Conservation (phyloP, 768 basidiomycete genomes). For the Leucocoprinus leucothites region DNA sequence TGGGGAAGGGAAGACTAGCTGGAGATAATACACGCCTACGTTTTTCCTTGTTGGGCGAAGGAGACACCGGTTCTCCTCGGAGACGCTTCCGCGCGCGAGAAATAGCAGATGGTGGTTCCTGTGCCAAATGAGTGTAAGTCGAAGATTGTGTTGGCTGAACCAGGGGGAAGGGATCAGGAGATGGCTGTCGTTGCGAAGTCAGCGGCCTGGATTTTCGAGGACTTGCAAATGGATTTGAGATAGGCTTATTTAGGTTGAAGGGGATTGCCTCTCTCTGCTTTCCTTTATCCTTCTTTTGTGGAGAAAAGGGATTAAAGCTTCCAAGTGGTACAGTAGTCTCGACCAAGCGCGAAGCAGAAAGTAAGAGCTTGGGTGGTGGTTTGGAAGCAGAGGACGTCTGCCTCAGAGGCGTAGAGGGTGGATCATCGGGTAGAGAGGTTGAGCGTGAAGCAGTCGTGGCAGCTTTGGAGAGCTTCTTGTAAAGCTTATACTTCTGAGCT, state of each 20-base stretch:
- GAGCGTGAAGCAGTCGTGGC: slow-evolving; percentile 17
- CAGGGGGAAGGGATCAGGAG: slow-evolving; percentile 37
- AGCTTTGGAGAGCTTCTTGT: slow-evolving; percentile 70
- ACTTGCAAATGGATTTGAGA: slow-evolving; percentile 44
- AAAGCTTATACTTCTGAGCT: slow-evolving; percentile 81
- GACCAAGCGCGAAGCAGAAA: slow-evolving; percentile 49
- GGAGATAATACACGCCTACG: slow-evolving; percentile 53
- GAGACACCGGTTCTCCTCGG: slow-evolving; percentile 80
- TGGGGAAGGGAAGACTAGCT: slow-evolving; percentile 34
- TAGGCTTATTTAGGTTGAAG: slow-evolving; percentile 17
- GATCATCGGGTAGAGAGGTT: slow-evolving; percentile 16
- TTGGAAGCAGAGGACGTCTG: slow-evolving; percentile 26
- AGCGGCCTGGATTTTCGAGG: slow-evolving; percentile 31
- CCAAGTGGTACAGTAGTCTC: slow-evolving; percentile 49
- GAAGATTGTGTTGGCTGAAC: slow-evolving; percentile 22
- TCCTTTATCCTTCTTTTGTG: slow-evolving; percentile 56
- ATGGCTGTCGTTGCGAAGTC: slow-evolving; percentile 21
- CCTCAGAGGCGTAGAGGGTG: slow-evolving; percentile 38
- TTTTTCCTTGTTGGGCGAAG: slow-evolving; percentile 78
- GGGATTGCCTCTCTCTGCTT: slow-evolving; percentile 30
- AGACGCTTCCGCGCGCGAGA: slow-evolving; percentile 76
- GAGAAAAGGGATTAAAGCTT: slow-evolving; percentile 78
- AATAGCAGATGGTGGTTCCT: slow-evolving; percentile 41
- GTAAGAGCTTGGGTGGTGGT: slow-evolving; percentile 32
- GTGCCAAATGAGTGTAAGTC: slow-evolving; percentile 13